A percentile compares a stretch with the other conserved stretches of the same genome.
Evolutionary conservation across 768 basidiomycete genomes (phyloP).

Genomic region (Russula olivacea): DNA sequence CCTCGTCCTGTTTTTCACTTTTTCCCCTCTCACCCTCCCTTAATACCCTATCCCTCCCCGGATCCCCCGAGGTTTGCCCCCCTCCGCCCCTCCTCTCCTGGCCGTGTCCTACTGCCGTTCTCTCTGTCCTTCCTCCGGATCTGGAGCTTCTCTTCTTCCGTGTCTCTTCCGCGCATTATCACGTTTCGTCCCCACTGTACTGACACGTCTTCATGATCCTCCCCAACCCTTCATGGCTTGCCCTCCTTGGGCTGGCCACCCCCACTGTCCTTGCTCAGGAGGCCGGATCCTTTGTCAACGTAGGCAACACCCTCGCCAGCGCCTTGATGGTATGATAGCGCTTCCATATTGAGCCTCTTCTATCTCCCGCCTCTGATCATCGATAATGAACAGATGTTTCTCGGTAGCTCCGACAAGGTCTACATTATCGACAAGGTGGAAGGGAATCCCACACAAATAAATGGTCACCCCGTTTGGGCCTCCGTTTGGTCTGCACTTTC

Average conservation of each 20-base stretch:
- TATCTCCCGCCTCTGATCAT: neutral
- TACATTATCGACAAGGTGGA: conserved; percentile 14
- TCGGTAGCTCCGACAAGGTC: conserved; percentile 5
- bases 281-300: neutral
- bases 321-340: conserved; percentile 4
- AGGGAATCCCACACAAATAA: neutral
- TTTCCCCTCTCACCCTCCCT: too few species aligned
- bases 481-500: conserved; percentile 3
- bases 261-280: neutral
- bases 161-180: neutral
- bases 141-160: too few species aligned
- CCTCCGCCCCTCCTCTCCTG: too few species aligned
- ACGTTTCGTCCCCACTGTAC: neutral
- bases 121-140: too few species aligned
- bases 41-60: too few species aligned
- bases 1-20: too few species aligned
- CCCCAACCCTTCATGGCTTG: neutral
- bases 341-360: neutral
- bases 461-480: neutral
- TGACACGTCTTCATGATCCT: neutral
- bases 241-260: neutral
- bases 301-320: neutral
- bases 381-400: conserved; percentile 2
- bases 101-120: too few species aligned
- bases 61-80: too few species aligned